These are phyloP conservation scores for Rhodamnia rubescens DNA, from an alignment of 345 rosid genomes.

Conservation along the genomic window DNA sequence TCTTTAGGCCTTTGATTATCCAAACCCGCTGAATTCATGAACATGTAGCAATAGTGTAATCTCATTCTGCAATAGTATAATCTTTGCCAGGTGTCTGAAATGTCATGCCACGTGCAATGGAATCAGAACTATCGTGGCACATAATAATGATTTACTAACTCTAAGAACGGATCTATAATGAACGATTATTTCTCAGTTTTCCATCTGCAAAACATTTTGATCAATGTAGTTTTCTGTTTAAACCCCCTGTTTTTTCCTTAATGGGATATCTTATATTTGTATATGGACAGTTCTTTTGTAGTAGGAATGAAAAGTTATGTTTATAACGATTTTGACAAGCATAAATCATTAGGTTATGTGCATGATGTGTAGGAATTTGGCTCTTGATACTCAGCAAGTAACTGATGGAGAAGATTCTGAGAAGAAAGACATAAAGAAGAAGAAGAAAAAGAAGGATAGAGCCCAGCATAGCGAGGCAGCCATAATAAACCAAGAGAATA, in stretches of 20 bases:
- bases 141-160: neutral
- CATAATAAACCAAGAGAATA: neutral
- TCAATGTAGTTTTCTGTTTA: neutral
- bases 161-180: neutral
- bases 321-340: neutral
- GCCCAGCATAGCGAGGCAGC: slow-evolving; percentile 4
- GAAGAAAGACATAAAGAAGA: slow-evolving; percentile 17
- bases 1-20: neutral
- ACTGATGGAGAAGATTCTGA: neutral
- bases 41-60: neutral
- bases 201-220: neutral
- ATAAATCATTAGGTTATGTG: neutral
- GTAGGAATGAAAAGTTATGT: neutral
- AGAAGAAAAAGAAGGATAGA: slow-evolving; percentile 19
- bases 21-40: neutral
- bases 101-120: neutral
- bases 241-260: neutral
- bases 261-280: neutral
- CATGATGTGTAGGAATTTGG: neutral
- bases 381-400: neutral
- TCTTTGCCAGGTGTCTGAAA: neutral
- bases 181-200: neutral
- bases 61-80: neutral
- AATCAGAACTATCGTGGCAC: neutral
- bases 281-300: neutral